A percentile compares a stretch with the other conserved stretches of the same genome.
Conservation (phyloP, 2,329 filamentous ascomycete species). For the Ilyonectria robusta region DNA sequence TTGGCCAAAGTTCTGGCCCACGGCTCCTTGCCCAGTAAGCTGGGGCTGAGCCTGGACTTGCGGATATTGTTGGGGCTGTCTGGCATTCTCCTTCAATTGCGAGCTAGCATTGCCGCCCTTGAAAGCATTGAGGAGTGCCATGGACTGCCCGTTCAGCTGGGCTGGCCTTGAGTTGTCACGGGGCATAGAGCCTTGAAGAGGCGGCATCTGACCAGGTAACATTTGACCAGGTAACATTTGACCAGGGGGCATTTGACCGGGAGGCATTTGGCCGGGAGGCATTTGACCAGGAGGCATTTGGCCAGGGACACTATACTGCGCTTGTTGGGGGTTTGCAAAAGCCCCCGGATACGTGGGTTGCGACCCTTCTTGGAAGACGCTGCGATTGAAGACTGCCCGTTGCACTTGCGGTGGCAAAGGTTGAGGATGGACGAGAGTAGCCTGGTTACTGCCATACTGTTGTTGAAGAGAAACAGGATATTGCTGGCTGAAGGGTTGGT, state of each 20-base stretch:
- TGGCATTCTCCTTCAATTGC: conserved; percentile 41
- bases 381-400: conserved; percentile 63
- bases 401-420: conserved; percentile 70
- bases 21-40: conserved; percentile 20
- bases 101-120: conserved; percentile 49
- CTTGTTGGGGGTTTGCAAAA: conserved; percentile 40
- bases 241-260: conserved; percentile 15
- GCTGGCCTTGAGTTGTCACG: conserved; percentile 38
- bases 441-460: conserved; percentile 44
- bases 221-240: neutral
- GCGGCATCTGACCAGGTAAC: conserved; percentile 2
- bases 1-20: conserved; percentile 31
- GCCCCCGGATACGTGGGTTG: conserved; percentile 32
- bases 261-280: conserved; percentile 25
- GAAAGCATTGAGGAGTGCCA: conserved; percentile 62
- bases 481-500: conserved; percentile 35
- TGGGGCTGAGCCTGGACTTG: conserved; percentile 20
- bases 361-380: conserved; percentile 47
- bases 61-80: conserved; percentile 16
- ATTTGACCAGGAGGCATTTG: conserved; percentile 38
- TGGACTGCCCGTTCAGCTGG: conserved; percentile 58
- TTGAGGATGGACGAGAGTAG: conserved; percentile 58
- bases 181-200: conserved; percentile 15
- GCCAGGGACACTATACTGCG: conserved; percentile 41
- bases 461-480: conserved; percentile 36